Conservation (phyloP, 768 basidiomycete genomes). For the Boletus reticuloceps region DNA sequence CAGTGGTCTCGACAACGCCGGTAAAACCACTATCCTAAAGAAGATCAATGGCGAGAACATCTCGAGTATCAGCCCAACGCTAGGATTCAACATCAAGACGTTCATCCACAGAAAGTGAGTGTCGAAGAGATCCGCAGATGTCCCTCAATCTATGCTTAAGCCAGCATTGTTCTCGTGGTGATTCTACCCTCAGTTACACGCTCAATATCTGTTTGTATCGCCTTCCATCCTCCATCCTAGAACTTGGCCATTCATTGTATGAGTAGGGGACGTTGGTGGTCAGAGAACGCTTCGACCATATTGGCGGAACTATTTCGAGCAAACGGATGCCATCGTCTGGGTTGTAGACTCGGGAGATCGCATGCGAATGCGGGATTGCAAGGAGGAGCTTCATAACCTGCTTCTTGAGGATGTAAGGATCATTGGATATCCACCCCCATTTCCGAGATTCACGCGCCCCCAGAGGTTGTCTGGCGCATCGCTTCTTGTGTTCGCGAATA, state of each 20-base stretch:
- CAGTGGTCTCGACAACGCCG: constrained; percentile 97
- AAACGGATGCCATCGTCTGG: constrained; percentile 98
- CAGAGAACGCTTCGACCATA: constrained; percentile 95
- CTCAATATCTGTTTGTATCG: constrained; percentile 41
- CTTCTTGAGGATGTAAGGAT: constrained; percentile 85
- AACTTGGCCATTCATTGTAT: constrained; percentile 78
- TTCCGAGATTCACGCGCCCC: constrained; percentile 17
- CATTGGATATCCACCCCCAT: constrained; percentile 1
- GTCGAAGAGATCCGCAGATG: constrained; percentile 18
- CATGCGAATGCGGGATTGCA: constrained; percentile 88
- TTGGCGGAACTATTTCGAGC: constrained; percentile 99
- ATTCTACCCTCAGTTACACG: constrained; percentile 36
- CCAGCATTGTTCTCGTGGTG: constrained; percentile 19
- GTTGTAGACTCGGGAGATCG: constrained; percentile 96
- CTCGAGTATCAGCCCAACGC: constrained; percentile 81
- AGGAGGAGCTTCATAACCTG: constrained; percentile 78
- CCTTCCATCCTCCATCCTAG: not conserved
- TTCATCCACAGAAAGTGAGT: constrained; percentile 85
- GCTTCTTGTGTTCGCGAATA: constrained; percentile 94
- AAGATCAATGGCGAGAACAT: constrained; percentile 93
- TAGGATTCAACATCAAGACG: constrained; percentile 99
- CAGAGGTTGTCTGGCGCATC: constrained; percentile 96
- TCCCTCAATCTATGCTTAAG: constrained; percentile 14
- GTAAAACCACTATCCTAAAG: constrained; percentile 97
- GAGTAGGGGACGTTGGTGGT: constrained; percentile 94